Conservation (phyloP, 768 basidiomycete species). For the Lactarius akahatsu region DNA sequence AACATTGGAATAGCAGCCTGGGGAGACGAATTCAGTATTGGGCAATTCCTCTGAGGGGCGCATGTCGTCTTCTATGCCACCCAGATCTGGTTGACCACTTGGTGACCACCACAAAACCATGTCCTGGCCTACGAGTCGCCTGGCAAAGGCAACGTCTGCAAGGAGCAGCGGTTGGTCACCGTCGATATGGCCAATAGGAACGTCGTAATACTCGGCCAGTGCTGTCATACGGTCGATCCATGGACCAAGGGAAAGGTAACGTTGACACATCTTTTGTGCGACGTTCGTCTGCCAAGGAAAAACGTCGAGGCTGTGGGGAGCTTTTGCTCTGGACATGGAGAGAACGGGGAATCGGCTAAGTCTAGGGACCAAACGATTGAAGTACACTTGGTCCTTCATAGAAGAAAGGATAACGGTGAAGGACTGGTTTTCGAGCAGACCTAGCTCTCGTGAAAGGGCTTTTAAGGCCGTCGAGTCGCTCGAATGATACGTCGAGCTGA, state of each 20-base stretch:
- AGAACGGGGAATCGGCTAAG: constrained; percentile 84
- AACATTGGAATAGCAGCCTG: constrained; percentile 90
- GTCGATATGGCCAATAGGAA: constrained; percentile 90
- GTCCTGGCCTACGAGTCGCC: constrained; percentile 83
- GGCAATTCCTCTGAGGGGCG: constrained; percentile 73
- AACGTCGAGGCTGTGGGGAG: constrained; percentile 69
- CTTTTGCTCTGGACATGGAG: constrained; percentile 79
- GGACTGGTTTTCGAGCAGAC: constrained; percentile 68
- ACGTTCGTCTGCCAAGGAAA: constrained; percentile 90
- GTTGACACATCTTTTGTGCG: constrained; percentile 76
- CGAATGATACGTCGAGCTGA: constrained; percentile 71
- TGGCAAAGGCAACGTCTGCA: constrained; percentile 88
- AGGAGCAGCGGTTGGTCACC: constrained; percentile 86
- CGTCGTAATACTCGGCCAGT: constrained; percentile 86
- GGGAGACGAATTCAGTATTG: constrained; percentile 78
- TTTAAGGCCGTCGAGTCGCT: constrained; percentile 79
- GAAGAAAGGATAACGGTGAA: constrained; percentile 84
- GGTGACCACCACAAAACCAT: constrained; percentile 97
- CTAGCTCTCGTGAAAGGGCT: constrained; percentile 84
- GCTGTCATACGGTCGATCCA: constrained; percentile 81
- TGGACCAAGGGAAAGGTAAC: constrained; percentile 72
- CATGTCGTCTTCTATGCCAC: constrained; percentile 87
- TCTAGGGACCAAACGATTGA: constrained; percentile 68
- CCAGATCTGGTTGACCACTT: constrained; percentile 84
- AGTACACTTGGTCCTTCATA: constrained; percentile 78